phyloP scores from a whole-genome alignment of 192 early-diverging fungal species.

The Backusella circina region DNA sequence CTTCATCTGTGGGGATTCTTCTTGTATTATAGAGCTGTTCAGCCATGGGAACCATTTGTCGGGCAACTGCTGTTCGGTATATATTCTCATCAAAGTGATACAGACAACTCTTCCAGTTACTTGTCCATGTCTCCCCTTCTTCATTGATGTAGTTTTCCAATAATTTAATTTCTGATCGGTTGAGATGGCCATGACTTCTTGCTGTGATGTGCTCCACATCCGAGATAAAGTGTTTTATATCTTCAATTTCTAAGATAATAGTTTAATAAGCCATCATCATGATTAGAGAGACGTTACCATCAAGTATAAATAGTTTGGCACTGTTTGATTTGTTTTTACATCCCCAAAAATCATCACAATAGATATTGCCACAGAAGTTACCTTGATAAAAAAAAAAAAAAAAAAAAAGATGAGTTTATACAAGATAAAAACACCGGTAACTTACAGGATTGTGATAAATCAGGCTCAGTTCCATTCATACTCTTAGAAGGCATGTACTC shows the following conservation, averaged over 20 bases:
- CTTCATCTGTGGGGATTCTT: background rate
- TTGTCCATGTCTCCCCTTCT: background rate
- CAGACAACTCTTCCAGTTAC: background rate
- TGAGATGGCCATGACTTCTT: background rate
- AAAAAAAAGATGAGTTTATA: background rate
- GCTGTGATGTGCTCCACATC: background rate
- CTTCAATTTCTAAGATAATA: background rate
- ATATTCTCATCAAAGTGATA: slow-evolving; percentile 5
- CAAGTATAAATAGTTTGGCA: background rate
- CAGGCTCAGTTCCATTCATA: background rate
- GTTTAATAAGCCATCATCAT: background rate
- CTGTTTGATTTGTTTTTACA: background rate
- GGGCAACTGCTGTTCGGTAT: background rate
- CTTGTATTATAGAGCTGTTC: background rate
- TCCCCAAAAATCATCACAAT: background rate
- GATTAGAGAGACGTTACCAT: background rate
- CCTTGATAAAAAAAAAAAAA: background rate
- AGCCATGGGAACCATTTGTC: background rate
- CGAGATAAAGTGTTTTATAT: background rate
- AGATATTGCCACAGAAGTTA: background rate
- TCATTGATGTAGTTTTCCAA: background rate
- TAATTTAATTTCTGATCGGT: background rate
- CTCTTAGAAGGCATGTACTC: background rate
- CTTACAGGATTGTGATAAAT: background rate
- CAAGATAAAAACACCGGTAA: background rate